Evolutionary conservation across 441 rosid genomes (phyloP).

Genomic region (Manihot esculenta): DNA sequence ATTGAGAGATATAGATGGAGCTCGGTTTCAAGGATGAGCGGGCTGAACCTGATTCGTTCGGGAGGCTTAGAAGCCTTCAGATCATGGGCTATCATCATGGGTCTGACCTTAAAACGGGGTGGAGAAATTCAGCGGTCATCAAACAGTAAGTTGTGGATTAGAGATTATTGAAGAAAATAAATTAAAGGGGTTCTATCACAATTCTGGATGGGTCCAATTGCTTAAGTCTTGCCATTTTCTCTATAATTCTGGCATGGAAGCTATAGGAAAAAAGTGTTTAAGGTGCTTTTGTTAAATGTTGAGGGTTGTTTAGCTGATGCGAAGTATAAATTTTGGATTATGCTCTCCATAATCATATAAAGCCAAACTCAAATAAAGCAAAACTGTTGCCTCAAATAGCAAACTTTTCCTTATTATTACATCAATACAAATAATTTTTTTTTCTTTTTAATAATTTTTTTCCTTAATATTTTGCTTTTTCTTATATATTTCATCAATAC

Average conservation of each 20-base stretch:
- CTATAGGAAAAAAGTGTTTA: not conserved
- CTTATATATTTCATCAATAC: too few relatives aligned
- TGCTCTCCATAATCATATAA: not conserved
- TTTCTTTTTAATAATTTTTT: not conserved
- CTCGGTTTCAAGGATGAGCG: too few relatives aligned
- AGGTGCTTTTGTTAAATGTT: not conserved
- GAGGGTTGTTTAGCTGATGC: not conserved
- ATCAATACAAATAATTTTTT: not conserved
- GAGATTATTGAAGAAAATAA: too few relatives aligned
- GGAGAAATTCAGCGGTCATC: too few relatives aligned
- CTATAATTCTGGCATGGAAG: not conserved
- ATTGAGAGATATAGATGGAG: too few relatives aligned
- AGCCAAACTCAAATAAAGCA: not conserved
- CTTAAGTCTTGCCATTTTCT: not conserved
- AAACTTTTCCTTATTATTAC: not conserved
- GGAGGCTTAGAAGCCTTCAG: too few relatives aligned
- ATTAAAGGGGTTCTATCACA: not conserved
- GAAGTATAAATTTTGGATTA: not conserved
- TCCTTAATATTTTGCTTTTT: not conserved
- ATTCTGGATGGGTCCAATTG: not conserved
- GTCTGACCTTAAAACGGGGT: too few relatives aligned
- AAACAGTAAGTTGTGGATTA: not conserved
- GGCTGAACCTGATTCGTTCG: too few relatives aligned
- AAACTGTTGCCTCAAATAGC: not conserved
- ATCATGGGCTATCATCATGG: too few relatives aligned